A percentile compares a stretch with the other conserved stretches of the same genome.
Evolutionary conservation across 208 protist species (phyloP).

Genomic region (Wallacemonas sp.): DNA sequence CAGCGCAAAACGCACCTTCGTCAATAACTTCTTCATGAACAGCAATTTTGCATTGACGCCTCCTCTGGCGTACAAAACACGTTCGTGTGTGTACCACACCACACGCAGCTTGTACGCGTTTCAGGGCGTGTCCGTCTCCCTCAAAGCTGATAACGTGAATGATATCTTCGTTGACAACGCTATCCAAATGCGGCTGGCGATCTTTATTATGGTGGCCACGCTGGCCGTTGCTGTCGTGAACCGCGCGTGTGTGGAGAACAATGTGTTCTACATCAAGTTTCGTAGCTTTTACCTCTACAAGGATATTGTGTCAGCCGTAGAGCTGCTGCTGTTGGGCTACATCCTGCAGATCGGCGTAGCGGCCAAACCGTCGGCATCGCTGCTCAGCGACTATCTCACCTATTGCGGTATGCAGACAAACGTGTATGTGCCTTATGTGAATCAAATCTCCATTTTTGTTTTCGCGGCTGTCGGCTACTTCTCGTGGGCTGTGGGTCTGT

Average conservation of each 20-base stretch:
- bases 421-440: conserved; percentile 59
- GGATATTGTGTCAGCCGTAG: conserved; percentile 64
- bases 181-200: conserved; percentile 59
- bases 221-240: conserved; percentile 58
- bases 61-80: conserved; percentile 45
- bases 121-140: conserved; percentile 33
- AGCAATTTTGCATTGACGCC: conserved; percentile 41
- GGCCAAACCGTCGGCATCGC: conserved; percentile 23
- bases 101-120: conserved; percentile 62
- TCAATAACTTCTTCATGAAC: conserved; percentile 36
- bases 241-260: conserved; percentile 47
- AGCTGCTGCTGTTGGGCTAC: conserved; percentile 60
- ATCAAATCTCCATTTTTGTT: conserved; percentile 44
- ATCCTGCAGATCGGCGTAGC: conserved; percentile 44
- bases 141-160: conserved; percentile 36
- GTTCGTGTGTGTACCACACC: conserved; percentile 43
- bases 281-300: conserved; percentile 79
- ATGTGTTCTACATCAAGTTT: conserved; percentile 61
- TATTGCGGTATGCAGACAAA: conserved; percentile 39
- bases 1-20: conserved; percentile 49
- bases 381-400: conserved; percentile 60
- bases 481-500: conserved; percentile 41
- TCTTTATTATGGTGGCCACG: conserved; percentile 53
- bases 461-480: conserved; percentile 55
- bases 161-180: conserved; percentile 77